These are phyloP conservation scores for Metahyphopichia silvanorum DNA, from an alignment of 805 yeast species.

Conservation along the genomic window DNA sequence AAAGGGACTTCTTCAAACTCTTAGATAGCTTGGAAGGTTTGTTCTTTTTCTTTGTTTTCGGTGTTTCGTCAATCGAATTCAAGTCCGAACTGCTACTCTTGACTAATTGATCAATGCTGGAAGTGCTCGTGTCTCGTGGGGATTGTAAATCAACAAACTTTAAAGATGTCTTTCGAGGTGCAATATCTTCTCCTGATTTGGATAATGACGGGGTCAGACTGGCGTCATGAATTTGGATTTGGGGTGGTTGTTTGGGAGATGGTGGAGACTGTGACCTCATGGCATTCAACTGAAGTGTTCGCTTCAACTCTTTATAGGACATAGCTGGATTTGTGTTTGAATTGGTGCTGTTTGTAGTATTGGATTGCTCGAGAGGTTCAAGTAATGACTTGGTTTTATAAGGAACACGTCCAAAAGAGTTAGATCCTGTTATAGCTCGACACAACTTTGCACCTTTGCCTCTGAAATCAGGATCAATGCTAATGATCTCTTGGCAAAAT, in stretches of 20 bases:
- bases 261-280: slow-evolving; percentile 5
- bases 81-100: slow-evolving; percentile 1
- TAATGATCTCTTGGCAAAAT: slow-evolving; percentile 33
- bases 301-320: slow-evolving; percentile 33
- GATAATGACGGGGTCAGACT: neutral
- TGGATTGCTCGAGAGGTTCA: slow-evolving; percentile 23
- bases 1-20: slow-evolving; percentile 30
- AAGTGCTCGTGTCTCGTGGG: no score
- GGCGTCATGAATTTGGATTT: slow-evolving; percentile 1
- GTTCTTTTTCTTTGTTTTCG: neutral
- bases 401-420: slow-evolving; percentile 35
- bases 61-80: neutral
- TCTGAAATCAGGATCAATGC: slow-evolving; percentile 35
- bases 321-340: slow-evolving; percentile 11
- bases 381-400: slow-evolving; percentile 41
- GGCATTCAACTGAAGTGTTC: slow-evolving; percentile 18
- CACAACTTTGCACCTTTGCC: slow-evolving; percentile 43
- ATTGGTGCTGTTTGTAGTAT: neutral
- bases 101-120: slow-evolving; percentile 8
- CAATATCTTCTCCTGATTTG: slow-evolving; percentile 2
- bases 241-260: slow-evolving; percentile 3
- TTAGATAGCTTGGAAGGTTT: slow-evolving; percentile 5
- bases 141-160: slow-evolving; percentile 26
- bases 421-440: slow-evolving; percentile 40
- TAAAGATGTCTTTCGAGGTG: slow-evolving; percentile 25